Conservation (phyloP, 2,329 filamentous ascomycete species). For the Phialocephala subalpina region DNA sequence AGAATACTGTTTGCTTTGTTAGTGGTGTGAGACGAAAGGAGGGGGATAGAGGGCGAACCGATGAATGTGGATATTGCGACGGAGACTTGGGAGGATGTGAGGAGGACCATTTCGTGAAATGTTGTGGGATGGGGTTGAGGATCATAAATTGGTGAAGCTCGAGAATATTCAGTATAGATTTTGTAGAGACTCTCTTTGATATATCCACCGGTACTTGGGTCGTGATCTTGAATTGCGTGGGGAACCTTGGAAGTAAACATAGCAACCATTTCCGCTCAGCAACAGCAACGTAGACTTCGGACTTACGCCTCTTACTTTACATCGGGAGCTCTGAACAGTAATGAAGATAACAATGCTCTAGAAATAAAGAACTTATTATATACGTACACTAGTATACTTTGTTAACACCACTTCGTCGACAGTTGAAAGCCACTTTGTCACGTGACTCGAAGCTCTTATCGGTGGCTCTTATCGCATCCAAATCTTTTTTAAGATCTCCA, state of each 20-base stretch:
- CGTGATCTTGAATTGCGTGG: background rate
- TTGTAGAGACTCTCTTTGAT: background rate
- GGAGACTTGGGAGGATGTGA: conserved; percentile 76
- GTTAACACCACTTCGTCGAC: too few relatives aligned
- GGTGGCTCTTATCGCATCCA: conserved; percentile 1
- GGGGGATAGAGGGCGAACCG: conserved; percentile 54
- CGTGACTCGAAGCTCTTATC: too few relatives aligned
- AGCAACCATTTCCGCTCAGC: background rate
- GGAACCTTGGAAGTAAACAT: background rate
- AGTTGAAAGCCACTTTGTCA: background rate
- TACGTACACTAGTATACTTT: too few relatives aligned
- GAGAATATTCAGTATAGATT: background rate
- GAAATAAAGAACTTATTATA: too few relatives aligned
- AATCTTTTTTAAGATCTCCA: conserved; percentile 6
- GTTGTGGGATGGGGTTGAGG: background rate
- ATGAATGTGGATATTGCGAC: conserved; percentile 69
- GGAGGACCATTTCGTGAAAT: conserved; percentile 50
- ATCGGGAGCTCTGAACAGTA: too few relatives aligned
- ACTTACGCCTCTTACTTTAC: too few relatives aligned
- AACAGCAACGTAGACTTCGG: background rate
- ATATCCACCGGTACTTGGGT: background rate
- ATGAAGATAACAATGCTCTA: too few relatives aligned
- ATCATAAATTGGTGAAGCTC: background rate
- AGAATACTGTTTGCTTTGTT: conserved; percentile 61
- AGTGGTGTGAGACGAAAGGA: conserved; percentile 20